Conservation (phyloP, 208 protist species). For the Trypanosoma lewisi region DNA sequence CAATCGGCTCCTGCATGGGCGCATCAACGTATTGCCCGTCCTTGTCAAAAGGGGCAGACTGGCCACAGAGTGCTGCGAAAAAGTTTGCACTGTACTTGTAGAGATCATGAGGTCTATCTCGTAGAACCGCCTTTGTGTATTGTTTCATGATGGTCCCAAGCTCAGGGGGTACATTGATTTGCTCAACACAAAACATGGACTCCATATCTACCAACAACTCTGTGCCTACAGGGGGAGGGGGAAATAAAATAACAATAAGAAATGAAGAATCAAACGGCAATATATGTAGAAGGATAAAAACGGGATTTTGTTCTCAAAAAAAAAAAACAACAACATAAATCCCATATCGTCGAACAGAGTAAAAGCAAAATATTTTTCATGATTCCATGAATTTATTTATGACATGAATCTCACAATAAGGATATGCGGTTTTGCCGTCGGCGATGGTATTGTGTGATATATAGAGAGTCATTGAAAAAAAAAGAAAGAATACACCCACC, state of each 20-base stretch:
- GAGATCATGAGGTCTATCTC: constrained; percentile 75
- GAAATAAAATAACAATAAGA: background rate
- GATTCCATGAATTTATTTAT: no score
- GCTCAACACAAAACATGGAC: constrained; percentile 87
- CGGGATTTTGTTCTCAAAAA: background rate
- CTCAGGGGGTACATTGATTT: constrained; percentile 86
- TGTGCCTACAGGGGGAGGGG: background rate
- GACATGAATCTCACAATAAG: no score
- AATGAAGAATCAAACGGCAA: constrained; percentile 24
- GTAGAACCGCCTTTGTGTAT: constrained; percentile 90
- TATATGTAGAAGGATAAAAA: constrained; percentile 28
- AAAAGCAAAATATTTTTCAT: background rate
- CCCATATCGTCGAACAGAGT: background rate
- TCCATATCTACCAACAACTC: constrained; percentile 50
- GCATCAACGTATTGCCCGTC: constrained; percentile 65
- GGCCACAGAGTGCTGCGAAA: constrained; percentile 83
- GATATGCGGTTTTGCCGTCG: no score
- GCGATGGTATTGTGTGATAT: no score
- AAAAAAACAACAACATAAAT: constrained; percentile 18
- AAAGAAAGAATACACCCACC: no score
- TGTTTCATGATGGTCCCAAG: constrained; percentile 91
- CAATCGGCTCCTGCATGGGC: constrained; percentile 8
- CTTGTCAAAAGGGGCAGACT: constrained; percentile 67
- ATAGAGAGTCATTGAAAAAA: no score
- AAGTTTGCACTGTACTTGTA: constrained; percentile 94